Conservation (phyloP, 2,329 filamentous ascomycete species). For the Ophiostoma sp. region DNA sequence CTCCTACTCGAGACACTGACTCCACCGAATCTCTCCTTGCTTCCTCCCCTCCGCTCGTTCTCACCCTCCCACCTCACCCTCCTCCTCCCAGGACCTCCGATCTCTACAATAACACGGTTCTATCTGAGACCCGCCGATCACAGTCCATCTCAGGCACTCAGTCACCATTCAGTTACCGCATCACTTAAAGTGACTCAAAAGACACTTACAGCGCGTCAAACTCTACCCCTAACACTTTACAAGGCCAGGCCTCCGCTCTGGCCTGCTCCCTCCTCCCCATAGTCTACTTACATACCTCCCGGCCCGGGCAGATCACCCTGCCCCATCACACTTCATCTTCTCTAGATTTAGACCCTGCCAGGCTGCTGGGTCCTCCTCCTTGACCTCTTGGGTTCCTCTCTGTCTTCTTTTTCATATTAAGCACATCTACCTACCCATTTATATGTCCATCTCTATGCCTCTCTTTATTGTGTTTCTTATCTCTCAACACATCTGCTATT, state of each 20-base stretch:
- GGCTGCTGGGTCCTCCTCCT: neutral
- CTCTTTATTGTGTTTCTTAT: neutral
- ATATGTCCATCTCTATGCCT: neutral
- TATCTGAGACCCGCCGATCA: conserved; percentile 5
- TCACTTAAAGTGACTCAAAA: neutral
- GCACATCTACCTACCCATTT: neutral
- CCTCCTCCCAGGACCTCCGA: neutral
- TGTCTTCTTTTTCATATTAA: conserved; percentile 5
- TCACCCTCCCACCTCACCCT: neutral
- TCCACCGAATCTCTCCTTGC: neutral
- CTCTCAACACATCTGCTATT: neutral
- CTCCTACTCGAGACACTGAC: neutral
- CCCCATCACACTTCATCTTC: conserved; percentile 5
- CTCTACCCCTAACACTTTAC: neutral
- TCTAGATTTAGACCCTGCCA: neutral
- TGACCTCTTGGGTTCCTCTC: neutral
- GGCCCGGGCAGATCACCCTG: conserved; percentile 10
- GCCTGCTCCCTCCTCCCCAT: neutral
- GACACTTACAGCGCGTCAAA: neutral
- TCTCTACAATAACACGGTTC: neutral
- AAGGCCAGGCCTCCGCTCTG: neutral
- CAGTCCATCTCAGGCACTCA: neutral
- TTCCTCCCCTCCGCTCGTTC: neutral
- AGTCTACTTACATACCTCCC: neutral
- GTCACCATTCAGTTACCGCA: neutral